Evolutionary conservation across 2,329 filamentous ascomycete species (phyloP).

Genomic region (Xylariaceae sp.): DNA sequence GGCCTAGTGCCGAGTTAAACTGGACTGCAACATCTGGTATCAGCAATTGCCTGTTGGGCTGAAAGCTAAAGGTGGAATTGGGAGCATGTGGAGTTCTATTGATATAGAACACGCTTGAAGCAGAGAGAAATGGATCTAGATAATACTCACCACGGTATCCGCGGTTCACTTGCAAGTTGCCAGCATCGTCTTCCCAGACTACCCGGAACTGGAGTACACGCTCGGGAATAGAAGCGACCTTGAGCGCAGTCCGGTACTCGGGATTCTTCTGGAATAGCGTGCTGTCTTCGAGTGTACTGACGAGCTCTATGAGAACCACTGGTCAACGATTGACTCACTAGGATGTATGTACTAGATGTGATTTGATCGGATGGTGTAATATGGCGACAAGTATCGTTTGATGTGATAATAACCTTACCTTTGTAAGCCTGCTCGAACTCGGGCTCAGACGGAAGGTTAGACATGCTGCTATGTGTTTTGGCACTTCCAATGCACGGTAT

Average conservation of each 20-base stretch:
- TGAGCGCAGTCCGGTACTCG: constrained; percentile 89
- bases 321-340: constrained; percentile 23
- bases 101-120: no score
- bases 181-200: constrained; percentile 94
- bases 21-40: no score
- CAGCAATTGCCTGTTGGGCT: no score
- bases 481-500: no score
- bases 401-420: constrained; percentile 60
- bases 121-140: no score
- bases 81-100: no score
- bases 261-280: constrained; percentile 92
- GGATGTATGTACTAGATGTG: not conserved
- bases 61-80: no score
- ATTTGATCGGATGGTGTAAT: not conserved
- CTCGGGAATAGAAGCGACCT: constrained; percentile 89
- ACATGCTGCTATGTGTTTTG: constrained; percentile 59
- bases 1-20: constrained; percentile 96
- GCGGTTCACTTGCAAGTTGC: constrained; percentile 87
- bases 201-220: constrained; percentile 97
- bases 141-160: no score
- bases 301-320: constrained; percentile 73
- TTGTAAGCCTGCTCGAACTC: constrained; percentile 99
- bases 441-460: constrained; percentile 84
- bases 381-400: constrained; percentile 10
- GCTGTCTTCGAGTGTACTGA: constrained; percentile 91